These are phyloP conservation scores for Acer campestre DNA, from an alignment of 345 rosid species.

Conservation along the genomic window DNA sequence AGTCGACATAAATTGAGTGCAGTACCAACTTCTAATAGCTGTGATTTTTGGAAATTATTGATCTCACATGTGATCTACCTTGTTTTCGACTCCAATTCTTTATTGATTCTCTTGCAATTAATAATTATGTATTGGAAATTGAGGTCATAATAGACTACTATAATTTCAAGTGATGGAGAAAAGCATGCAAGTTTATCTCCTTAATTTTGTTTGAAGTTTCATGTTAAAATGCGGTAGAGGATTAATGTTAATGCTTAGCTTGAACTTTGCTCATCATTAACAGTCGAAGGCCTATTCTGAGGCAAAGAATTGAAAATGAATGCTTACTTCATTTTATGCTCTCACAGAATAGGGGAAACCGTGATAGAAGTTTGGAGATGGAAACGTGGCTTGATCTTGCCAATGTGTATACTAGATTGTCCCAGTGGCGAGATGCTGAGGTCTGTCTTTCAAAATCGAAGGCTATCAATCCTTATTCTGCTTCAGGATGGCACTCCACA, in stretches of 20 bases:
- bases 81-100: background rate
- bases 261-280: background rate
- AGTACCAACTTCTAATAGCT: background rate
- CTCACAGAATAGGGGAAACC: conserved; percentile 29
- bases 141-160: background rate
- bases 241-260: background rate
- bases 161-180: background rate
- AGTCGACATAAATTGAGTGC: background rate
- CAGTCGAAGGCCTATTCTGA: background rate
- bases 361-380: conserved; percentile 52
- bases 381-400: conserved; percentile 81
- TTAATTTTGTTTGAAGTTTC: background rate
- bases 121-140: background rate
- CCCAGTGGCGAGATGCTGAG: conserved; percentile 72
- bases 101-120: background rate
- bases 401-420: conserved; percentile 54
- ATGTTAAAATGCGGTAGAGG: background rate
- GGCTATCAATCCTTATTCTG: conserved; percentile 54
- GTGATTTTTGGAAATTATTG: background rate
- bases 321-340: background rate
- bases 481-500: conserved; percentile 52
- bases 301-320: background rate
- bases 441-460: conserved; percentile 66
- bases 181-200: background rate
- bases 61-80: background rate